These are phyloP conservation scores for Yamadazyma atmosphaerica DNA, from an alignment of 1,139 yeast species.

Conservation along the genomic window DNA sequence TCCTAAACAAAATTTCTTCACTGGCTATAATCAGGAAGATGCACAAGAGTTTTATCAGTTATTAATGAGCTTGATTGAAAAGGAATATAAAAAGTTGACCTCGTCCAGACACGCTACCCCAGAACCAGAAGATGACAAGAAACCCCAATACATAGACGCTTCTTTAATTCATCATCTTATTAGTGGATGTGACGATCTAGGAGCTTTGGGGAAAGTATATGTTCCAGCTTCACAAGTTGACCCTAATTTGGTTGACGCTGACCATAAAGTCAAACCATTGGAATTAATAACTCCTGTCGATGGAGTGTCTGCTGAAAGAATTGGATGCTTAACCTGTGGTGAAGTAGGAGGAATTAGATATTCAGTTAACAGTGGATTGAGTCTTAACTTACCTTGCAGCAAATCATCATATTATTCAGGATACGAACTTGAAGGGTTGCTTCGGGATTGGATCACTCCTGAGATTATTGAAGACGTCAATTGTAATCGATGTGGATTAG, in stretches of 20 bases:
- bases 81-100: constrained; percentile 45
- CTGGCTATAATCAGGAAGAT: constrained; percentile 89
- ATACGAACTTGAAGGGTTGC: constrained; percentile 54
- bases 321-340: constrained; percentile 87
- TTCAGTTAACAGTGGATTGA: constrained; percentile 78
- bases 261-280: constrained; percentile 49
- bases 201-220: constrained; percentile 59
- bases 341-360: constrained; percentile 90
- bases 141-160: constrained; percentile 23
- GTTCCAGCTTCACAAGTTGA: constrained; percentile 75
- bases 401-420: constrained; percentile 34
- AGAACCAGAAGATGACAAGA: constrained; percentile 20
- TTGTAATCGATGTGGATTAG: constrained; percentile 85
- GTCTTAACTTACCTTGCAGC: constrained; percentile 58
- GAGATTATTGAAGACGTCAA: constrained; percentile 91
- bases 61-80: constrained; percentile 70
- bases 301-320: constrained; percentile 82
- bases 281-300: constrained; percentile 83
- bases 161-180: constrained; percentile 24
- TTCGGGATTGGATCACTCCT: constrained; percentile 73
- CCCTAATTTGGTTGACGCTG: constrained; percentile 51
- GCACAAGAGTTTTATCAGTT: constrained; percentile 93
- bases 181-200: constrained; percentile 53
- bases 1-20: constrained; percentile 71
- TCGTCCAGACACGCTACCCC: constrained; percentile 15